Percentiles rank a stretch among this genome's conserved stretches.
Evolutionary conservation across 305 asterid genomes (phyloP).

Genomic region (Withania somnifera): DNA sequence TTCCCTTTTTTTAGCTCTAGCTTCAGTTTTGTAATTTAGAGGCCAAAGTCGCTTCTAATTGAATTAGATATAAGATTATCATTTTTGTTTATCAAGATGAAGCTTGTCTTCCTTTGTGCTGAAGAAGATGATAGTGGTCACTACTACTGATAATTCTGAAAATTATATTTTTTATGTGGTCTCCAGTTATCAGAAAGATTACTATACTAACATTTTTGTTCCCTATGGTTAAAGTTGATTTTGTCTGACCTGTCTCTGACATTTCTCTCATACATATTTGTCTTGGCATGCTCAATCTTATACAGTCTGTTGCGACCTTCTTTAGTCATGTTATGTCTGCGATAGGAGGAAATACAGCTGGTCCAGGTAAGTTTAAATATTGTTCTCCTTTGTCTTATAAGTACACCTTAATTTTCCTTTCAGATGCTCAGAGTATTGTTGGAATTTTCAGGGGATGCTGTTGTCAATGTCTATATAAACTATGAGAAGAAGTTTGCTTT

Average conservation of each 20-base stretch:
- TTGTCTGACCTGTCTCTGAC: background rate
- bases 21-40: background rate
- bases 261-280: background rate
- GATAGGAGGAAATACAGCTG: conserved; percentile 94
- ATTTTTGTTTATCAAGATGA: background rate
- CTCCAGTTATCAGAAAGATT: background rate
- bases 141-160: background rate
- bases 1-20: background rate
- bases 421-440: background rate
- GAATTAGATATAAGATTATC: background rate
- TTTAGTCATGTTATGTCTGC: conserved; percentile 96
- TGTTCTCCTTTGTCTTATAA: background rate
- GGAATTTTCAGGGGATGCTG: conserved; percentile 77
- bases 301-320: conserved; percentile 84
- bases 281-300: background rate
- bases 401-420: background rate
- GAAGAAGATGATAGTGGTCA: background rate
- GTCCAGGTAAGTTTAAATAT: conserved; percentile 53
- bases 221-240: background rate
- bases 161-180: background rate
- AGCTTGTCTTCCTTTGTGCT: background rate
- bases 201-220: background rate
- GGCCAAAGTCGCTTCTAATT: background rate
- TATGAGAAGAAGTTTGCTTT: conserved; percentile 95
- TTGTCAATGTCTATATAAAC: conserved; percentile 89